Base-by-base conservation (phyloP, 2,329 filamentous ascomycete genomes). In the Venturia asperata region DNA sequence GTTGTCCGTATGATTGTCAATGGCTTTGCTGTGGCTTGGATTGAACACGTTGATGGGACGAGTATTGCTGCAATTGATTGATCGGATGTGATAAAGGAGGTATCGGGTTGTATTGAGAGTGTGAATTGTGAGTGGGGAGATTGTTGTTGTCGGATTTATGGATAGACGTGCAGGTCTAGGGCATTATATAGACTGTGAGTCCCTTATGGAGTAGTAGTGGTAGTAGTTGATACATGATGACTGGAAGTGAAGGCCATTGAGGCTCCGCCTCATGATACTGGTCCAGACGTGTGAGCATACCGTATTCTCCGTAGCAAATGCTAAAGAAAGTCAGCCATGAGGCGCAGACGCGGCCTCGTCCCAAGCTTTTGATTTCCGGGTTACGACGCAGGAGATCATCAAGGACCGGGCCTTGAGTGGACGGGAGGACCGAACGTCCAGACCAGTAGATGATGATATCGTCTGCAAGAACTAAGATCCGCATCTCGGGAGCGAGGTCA, bases 291-390 rank as follows among this genome's bases (percentile, higher is more conserved):
- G 30, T 58, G 52, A 58, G 27, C 52, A 58, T 58, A 58, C 17
- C 52, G 52, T 37, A 37, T 10, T 58, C 27, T 58, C 52, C 30
- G 52, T 58, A 17, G 13, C 19, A 37, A 27, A 37, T 58, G 52
- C 52, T 58, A 37, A 58, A 37, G 27, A 58, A 58, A 58, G 52
- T 30, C 19, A 19, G 52, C 21, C 52, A n/a, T 58, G 52, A 58
- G 52, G 52, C 52, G 52, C 52, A 58, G 52, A 58, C 37, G 52
- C 52, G 52, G 52, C 52, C 52, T 58, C 52, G 27, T 58, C 30
- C 30, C 52, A 58, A 37, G 30, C 27, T 34, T 56, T 10, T 37
- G 52, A 15, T 10, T 19, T 58, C 24, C 49, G 47, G 47, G 47
- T 27, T 52, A 21, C 7, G 27, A 52, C 24, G 24, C 49, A 55